Conservation (phyloP, 78 protist species). For the Planoprotostelium fungivorum region DNA sequence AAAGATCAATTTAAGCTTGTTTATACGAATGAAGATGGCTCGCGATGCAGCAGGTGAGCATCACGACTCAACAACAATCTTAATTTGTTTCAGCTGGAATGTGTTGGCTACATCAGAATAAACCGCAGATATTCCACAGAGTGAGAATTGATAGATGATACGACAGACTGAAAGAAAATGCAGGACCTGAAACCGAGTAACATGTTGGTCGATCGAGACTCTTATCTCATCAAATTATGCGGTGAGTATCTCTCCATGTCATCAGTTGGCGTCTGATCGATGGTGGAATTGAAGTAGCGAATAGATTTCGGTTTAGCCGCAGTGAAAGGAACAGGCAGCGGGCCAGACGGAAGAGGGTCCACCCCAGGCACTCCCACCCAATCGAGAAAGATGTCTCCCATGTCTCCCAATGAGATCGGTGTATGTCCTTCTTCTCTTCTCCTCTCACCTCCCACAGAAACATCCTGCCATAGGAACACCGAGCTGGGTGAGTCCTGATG, state of each 20-base stretch:
- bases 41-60: not conserved
- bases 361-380: not conserved
- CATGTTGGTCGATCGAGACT: not conserved
- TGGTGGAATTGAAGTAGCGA: not conserved
- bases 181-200: not conserved
- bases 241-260: not conserved
- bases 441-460: not conserved
- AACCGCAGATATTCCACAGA: not conserved
- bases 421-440: too few relatives aligned
- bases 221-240: not conserved
- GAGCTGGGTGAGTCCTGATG: not conserved
- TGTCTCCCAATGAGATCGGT: too few relatives aligned
- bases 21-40: not conserved
- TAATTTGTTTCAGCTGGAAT: not conserved
- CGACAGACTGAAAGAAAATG: not conserved
- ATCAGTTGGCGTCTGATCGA: too few relatives aligned
- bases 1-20: too few relatives aligned
- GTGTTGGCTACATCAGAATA: not conserved
- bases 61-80: not conserved
- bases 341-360: not conserved
- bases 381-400: too few relatives aligned
- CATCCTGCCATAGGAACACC: not conserved
- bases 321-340: not conserved
- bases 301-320: not conserved
- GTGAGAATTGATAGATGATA: not conserved